Percentiles rank a stretch among this genome's conserved stretches.
Evolutionary conservation across 441 rosid species (phyloP).

Genomic region (Bocquillonia castaneifolia): DNA sequence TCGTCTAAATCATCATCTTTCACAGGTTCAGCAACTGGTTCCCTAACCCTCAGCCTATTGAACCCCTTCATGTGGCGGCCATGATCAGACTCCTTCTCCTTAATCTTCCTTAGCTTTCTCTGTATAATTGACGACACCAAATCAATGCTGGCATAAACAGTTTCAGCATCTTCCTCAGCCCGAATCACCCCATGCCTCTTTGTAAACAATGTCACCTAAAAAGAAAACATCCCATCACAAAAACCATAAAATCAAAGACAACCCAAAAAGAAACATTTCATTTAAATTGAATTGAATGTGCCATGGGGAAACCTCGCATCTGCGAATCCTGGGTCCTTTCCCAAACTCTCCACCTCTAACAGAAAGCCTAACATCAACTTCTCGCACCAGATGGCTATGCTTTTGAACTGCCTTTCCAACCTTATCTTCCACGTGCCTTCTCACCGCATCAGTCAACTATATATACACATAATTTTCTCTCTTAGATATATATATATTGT

Average conservation of each 20-base stretch:
- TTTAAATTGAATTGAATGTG: background rate
- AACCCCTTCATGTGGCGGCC: conserved; percentile 90
- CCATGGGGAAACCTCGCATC: conserved; percentile 78
- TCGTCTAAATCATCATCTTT: conserved; percentile 25
- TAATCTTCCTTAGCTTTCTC: conserved; percentile 87
- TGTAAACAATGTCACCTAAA: conserved; percentile 75
- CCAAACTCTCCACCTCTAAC: conserved; percentile 88
- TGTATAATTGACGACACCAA: conserved; percentile 70
- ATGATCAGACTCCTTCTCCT: conserved; percentile 88
- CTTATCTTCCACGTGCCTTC: conserved; percentile 73
- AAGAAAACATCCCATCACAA: background rate
- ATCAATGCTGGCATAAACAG: conserved; percentile 67
- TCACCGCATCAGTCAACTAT: conserved; percentile 65
- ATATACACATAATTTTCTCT: conserved; percentile 4
- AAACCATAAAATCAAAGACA: background rate
- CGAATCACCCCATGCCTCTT: conserved; percentile 93
- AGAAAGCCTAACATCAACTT: conserved; percentile 85
- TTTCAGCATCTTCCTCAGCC: conserved; percentile 86
- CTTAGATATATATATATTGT: too few relatives aligned
- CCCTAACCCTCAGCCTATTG: conserved; percentile 54
- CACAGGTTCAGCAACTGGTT: conserved; percentile 38
- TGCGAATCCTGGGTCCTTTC: conserved; percentile 75
- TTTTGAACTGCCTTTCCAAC: conserved; percentile 84
- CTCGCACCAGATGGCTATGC: conserved; percentile 76
- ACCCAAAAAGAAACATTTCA: conserved; percentile 5